Evolutionary conservation across 164 flowering plant species (phyloP), one percentile per base, ranked within the genome.

Genomic region (Macadamia tetraphylla): DNA sequence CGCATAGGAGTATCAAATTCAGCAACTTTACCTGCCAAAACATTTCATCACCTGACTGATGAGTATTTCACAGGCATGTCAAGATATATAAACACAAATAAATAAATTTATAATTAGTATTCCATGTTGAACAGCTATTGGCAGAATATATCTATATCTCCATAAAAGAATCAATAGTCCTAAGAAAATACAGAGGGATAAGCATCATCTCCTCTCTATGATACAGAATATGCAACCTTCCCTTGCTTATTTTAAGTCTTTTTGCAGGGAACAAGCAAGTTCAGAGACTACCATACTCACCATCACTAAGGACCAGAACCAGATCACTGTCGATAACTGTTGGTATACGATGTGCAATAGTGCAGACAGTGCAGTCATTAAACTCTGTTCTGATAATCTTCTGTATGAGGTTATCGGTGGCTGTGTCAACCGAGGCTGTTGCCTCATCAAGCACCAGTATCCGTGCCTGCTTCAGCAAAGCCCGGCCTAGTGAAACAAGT

Each of bases 1-100:
- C 88, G 80, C 60, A 82, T 66, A 1, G 98, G 98, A 68, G 88
- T 81, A 70, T 90, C 97, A 78, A 86, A 91, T 77, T 94, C 98
- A 61, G 95, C 95, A 48, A 91, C 88, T 71, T 86, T 85, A 77
- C 98, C 98, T 94, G 89, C 67, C 71, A 69, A 77, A 70, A 56
- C 23, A 10, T 49, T 14, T 6, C 44, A 14, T 35, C 40, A 35
- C 40, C 40, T 35, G 15, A 8, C 11, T 49, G 11, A 49, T 49
- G 15, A 49, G 53, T 49, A 10, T 14, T 49, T 14, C 11, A 49
- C 53, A 49, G 53, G 15, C 6, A 49, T 49, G 0, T 10, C 53
- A 49, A 10, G 6, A 49, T 49, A 49, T 49, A 23, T 23, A 23
- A 23, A 23, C 23, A 23, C 23, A 23, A 23, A 23, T 23, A 23